Conservation (phyloP, 2,329 filamentous ascomycete genomes). For the Talaromyces pinophilus region DNA sequence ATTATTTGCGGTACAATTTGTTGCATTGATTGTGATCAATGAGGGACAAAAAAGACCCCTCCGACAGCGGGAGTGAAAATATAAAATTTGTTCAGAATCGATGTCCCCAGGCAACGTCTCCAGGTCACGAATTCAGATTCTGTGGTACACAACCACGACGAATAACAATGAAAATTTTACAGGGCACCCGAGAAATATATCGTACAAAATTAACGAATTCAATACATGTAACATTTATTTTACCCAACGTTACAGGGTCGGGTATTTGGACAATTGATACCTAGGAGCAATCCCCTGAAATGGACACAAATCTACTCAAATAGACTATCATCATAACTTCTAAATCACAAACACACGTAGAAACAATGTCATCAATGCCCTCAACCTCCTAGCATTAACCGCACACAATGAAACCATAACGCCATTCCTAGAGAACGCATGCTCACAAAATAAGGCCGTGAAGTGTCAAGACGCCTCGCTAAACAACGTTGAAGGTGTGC, state of each 20-base stretch:
- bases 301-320: not conserved
- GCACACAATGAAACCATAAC: constrained; percentile 27
- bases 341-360: not conserved
- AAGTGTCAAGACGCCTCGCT: constrained; percentile 38
- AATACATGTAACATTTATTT: not conserved
- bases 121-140: not conserved
- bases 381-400: not conserved
- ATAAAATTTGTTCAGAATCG: constrained; percentile 19
- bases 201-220: not conserved
- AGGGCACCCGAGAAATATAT: not conserved
- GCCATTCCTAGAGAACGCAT: constrained; percentile 28
- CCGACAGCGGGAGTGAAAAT: constrained; percentile 11
- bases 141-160: not conserved
- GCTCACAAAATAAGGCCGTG: constrained; percentile 23
- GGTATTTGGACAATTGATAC: not conserved
- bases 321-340: not conserved
- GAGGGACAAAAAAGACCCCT: constrained; percentile 2
- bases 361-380: not conserved
- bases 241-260: not conserved
- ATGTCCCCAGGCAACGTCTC: not conserved
- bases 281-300: not conserved
- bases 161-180: no score
- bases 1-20: not conserved
- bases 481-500: constrained; percentile 46
- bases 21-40: not conserved